Base-by-base conservation (phyloP, 768 basidiomycete genomes). In the Lentinula boryana region DNA sequence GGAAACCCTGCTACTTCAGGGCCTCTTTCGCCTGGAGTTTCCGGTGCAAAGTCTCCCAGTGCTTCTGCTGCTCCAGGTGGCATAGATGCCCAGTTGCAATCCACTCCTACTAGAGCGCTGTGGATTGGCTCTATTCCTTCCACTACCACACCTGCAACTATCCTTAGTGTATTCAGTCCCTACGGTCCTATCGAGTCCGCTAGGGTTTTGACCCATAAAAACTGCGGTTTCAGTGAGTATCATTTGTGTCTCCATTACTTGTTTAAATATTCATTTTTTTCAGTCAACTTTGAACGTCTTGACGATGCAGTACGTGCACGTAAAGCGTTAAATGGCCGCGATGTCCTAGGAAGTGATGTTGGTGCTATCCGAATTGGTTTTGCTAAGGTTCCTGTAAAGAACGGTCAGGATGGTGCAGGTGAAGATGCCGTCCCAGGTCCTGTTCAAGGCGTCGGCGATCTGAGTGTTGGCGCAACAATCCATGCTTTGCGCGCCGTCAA, bases 61-160 rank as follows among this genome's bases (percentile, higher is more conserved):
- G 71, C 76, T 23, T 84, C 78, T 65, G 78, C 83, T 4, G 81
- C 81, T 43, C 68, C 89, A 50, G 85, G 82, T 31, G 84, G 85
- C 53, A 83, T 93, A 81, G 93, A 93, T 63, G 87, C 89, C 8
- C 92, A 94, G 70, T 74, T 93, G 23, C 94, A 95, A 71, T 89
- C 90, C 8, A 87, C 91, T 43, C 97, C 97, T 4, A 98, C 97
- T 1, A 80, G 97, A 61, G 96, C 96, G 1, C 81, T 98, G 21
- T 99, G 97, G 96, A 92, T 99, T 68, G 97, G 97, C 5, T 94
- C 92, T 46, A 97, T 99, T 67, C 97, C 97, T 9, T 90, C 90
- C 2, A 91, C 91, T 3, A 98, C 96, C 10, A 97, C 94, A 5
- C 93, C 97, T 7, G 91, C 92, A 2, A 95, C 93, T 2, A 91